phyloP scores from a whole-genome alignment of 2,329 filamentous ascomycete species.

The Lithohypha guttulata region DNA sequence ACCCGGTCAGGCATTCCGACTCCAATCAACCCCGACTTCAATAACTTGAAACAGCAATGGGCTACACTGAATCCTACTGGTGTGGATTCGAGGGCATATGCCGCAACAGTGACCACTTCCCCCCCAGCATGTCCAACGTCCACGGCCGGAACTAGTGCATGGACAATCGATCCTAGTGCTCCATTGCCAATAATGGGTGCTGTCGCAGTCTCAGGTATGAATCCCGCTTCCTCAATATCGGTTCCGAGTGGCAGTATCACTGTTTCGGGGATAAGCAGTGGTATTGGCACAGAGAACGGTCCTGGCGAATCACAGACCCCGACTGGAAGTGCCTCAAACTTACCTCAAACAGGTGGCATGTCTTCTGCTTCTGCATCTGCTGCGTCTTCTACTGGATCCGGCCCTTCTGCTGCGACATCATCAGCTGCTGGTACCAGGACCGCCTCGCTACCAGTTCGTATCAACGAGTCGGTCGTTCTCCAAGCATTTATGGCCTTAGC shows the following conservation, averaged over 20 bases:
- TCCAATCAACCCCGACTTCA: conserved; percentile 64
- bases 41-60: conserved; percentile 68
- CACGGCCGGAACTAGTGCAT: conserved; percentile 48
- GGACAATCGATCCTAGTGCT: conserved; percentile 62
- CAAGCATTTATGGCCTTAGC: conserved; percentile 1
- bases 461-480: background rate
- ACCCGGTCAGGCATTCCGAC: conserved; percentile 62
- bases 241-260: conserved; percentile 19
- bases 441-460: conserved; percentile 9
- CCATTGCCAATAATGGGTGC: conserved; percentile 59
- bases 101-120: conserved; percentile 48
- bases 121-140: conserved; percentile 60
- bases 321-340: conserved; percentile 18
- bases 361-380: conserved; percentile 9
- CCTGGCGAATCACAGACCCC: conserved; percentile 11
- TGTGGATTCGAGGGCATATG: conserved; percentile 55
- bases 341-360: conserved; percentile 9
- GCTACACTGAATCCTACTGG: conserved; percentile 59
- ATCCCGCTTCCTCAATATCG: conserved; percentile 18
- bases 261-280: conserved; percentile 5
- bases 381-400: background rate
- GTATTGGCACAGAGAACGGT: background rate
- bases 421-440: conserved; percentile 15
- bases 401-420: conserved; percentile 12
- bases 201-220: conserved; percentile 22